phyloP scores from a whole-genome alignment of 139 green algal species.

The Mesostigma viride region DNA sequence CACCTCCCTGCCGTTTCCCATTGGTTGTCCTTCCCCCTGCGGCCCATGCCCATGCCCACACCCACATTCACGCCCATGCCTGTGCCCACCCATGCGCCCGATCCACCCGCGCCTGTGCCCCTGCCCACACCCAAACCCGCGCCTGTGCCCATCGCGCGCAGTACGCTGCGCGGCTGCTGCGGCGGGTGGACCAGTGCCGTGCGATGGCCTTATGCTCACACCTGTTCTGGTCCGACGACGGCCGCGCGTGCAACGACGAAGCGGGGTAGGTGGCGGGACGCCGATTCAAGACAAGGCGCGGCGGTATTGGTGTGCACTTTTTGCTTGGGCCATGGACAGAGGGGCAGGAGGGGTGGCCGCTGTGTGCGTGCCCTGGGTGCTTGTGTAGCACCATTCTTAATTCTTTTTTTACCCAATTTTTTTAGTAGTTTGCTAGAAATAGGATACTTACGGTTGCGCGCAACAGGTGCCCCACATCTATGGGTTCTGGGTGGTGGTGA shows the following conservation, averaged over 20 bases:
- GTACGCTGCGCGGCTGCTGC: slow-evolving; percentile 76
- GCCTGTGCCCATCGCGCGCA: not conserved
- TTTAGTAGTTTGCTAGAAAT: not conserved
- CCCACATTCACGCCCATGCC: too few species aligned
- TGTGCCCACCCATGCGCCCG: not conserved
- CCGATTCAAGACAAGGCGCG: too few species aligned
- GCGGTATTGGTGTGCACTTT: too few species aligned
- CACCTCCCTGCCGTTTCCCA: not conserved
- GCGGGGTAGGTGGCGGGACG: slow-evolving; percentile 28
- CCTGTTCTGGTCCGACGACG: slow-evolving; percentile 68
- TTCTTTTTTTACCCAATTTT: slow-evolving; percentile 2
- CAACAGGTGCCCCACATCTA: too few species aligned
- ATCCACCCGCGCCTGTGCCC: not conserved
- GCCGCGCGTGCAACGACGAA: slow-evolving; percentile 20
- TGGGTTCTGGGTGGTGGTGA: too few species aligned
- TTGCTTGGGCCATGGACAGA: not conserved
- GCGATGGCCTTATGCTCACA: slow-evolving; percentile 63
- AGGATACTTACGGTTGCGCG: too few species aligned
- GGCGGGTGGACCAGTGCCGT: slow-evolving; percentile 75
- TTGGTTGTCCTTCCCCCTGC: not conserved
- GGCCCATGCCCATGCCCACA: slow-evolving; percentile 4
- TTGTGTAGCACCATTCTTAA: slow-evolving; percentile 12
- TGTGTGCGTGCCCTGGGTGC: not conserved
- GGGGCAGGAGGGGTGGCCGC: not conserved
- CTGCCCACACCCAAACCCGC: not conserved